Evolutionary conservation across 2,329 filamentous ascomycete genomes (phyloP), one percentile per base, ranked within the genome.

Genomic region (Exophiala bonariae): DNA sequence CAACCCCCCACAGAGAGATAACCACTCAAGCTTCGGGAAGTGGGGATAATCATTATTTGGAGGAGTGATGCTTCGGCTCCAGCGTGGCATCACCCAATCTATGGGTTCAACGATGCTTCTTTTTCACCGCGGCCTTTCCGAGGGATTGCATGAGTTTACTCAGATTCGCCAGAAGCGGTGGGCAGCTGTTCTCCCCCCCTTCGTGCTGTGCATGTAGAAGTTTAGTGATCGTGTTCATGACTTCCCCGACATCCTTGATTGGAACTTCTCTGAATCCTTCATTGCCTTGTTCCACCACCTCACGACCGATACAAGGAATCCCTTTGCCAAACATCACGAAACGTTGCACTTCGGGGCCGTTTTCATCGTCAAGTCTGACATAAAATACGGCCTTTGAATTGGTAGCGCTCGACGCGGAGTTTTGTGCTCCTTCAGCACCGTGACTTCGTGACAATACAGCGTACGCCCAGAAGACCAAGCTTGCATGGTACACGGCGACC

Each of bases 151-250:
- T 77, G 55, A 88, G 65, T 34, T 81, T 75, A 36, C 82, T 77
- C 38, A 88, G 62, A 50, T 87, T 87, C 57, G 86, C 83, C 1
- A 86, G 82, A 33, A 89, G 73, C 1, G 83, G 78, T 8, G 84
- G 81, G 6, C 18, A 18, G 8, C 18, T 36, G 7, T 23, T 14
- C 8, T 34, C 31, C n/a, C 35, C 41, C 13, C 19, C 14, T 18
- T 28, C 41, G 23, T 28, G 18, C 11, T 18, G 14, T 11, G 17
- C 22, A 8, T 14, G 17, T 8, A 44, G 31, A 23, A 44, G 30
- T 13, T 16, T 36, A 5, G 31, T 36, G 20, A 44, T 44, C 28
- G 32, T 16, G 3, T 19, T 35, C 41, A 44, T 44, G 17, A 44
- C 22, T 20, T 23, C 31, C 4, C 14, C 26, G 6, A 30, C 16